Evolutionary conservation across 768 basidiomycete genomes (phyloP).

Genomic region (Sarcodon sp.): DNA sequence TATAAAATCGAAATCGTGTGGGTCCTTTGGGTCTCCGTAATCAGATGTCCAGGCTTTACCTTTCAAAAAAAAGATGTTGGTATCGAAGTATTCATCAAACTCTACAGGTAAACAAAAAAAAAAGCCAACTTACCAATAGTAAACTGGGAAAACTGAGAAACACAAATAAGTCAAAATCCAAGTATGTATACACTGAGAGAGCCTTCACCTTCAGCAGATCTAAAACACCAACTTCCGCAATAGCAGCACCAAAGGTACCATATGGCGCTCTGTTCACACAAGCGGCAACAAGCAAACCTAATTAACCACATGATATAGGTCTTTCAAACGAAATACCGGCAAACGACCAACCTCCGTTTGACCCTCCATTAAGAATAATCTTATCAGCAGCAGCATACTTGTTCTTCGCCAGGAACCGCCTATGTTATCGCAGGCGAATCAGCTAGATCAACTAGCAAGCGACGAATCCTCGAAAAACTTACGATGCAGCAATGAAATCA

Average conservation of each 20-base stretch:
- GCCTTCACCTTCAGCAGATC: conserved; percentile 57
- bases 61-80: conserved; percentile 12
- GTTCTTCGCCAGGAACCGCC: conserved; percentile 60
- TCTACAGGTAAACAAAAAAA: neutral
- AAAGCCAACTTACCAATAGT: conserved; percentile 44
- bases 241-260: conserved; percentile 61
- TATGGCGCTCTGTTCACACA: conserved; percentile 71
- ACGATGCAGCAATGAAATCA: conserved; percentile 79
- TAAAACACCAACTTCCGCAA: conserved; percentile 74
- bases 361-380: conserved; percentile 66
- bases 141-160: conserved; percentile 51
- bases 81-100: conserved; percentile 3
- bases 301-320: conserved; percentile 2
- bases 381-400: conserved; percentile 59
- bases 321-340: neutral
- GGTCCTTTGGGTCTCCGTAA: conserved; percentile 63
- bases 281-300: conserved; percentile 75
- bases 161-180: neutral
- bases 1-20: conserved; percentile 79
- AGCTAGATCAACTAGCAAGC: neutral
- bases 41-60: conserved; percentile 71
- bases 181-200: too few relatives aligned
- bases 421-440: conserved; percentile 12
- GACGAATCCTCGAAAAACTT: conserved; percentile 14
- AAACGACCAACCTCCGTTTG: conserved; percentile 54